phyloP scores from a whole-genome alignment of 371 early-diverging fungal genomes.

The Haplosporangium sp. region DNA sequence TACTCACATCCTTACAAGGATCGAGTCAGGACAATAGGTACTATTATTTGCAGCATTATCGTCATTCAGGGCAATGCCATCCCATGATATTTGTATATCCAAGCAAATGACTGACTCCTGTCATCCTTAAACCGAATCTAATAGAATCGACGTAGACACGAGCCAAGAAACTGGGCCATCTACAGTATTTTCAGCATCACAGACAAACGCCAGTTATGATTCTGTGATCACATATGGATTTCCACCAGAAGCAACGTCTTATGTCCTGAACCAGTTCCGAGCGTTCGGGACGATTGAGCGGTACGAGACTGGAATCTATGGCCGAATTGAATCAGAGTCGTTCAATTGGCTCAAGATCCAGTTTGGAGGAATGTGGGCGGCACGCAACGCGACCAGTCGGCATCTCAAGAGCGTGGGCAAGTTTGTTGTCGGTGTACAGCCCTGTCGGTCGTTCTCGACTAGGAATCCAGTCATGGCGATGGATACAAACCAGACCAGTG shows the following conservation, averaged over 20 bases:
- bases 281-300: slow-evolving; percentile 34
- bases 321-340: slow-evolving; percentile 20
- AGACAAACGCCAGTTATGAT: slow-evolving; percentile 9
- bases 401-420: slow-evolving; percentile 40
- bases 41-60: not conserved
- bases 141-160: slow-evolving; percentile 10
- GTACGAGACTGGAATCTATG: slow-evolving; percentile 39
- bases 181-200: not conserved
- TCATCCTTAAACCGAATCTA: not conserved
- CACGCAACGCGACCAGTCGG: slow-evolving; percentile 25
- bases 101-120: too few relatives aligned
- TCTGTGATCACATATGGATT: slow-evolving; percentile 50
- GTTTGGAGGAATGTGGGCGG: slow-evolving; percentile 29
- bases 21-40: slow-evolving; percentile 28
- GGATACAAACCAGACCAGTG: slow-evolving; percentile 7
- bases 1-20: slow-evolving; percentile 6
- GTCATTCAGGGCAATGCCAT: too few relatives aligned
- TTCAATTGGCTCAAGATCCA: slow-evolving; percentile 52
- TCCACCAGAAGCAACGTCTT: slow-evolving; percentile 39
- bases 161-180: not conserved
- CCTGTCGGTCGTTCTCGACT: slow-evolving; percentile 27
- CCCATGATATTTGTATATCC: not conserved
- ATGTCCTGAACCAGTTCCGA: slow-evolving; percentile 44
- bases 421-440: slow-evolving; percentile 41
- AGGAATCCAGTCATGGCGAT: slow-evolving; percentile 12